Evolutionary conservation across 768 basidiomycete species (phyloP).

Genomic region (Tulasnella sp.): DNA sequence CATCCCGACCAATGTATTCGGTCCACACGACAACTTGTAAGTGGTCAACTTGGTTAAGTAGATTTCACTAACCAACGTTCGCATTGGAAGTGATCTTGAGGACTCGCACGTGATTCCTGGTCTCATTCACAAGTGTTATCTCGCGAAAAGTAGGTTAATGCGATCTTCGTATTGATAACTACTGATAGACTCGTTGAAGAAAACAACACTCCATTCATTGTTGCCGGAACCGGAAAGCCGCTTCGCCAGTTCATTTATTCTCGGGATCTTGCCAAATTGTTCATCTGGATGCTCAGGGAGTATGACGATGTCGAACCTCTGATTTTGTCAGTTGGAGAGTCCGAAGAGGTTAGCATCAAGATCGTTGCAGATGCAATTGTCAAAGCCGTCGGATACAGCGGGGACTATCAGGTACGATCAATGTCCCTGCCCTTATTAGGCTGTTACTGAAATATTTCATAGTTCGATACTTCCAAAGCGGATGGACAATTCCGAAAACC

Average conservation of each 20-base stretch:
- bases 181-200: conserved; percentile 30
- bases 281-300: conserved; percentile 84
- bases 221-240: conserved; percentile 83
- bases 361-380: conserved; percentile 85
- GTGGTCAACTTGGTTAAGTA: conserved; percentile 20
- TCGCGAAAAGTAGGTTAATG: conserved; percentile 61
- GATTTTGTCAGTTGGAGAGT: conserved; percentile 86
- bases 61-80: conserved; percentile 2
- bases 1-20: conserved; percentile 97
- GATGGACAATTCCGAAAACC: conserved; percentile 97
- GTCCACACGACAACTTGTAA: conserved; percentile 86
- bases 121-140: conserved; percentile 82
- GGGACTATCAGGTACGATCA: conserved; percentile 50
- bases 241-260: conserved; percentile 98
- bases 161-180: neutral
- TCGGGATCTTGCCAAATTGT: conserved; percentile 85
- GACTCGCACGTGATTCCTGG: conserved; percentile 91
- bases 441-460: neutral
- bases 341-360: conserved; percentile 89
- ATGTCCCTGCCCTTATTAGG: neutral
- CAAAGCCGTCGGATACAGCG: conserved; percentile 62
- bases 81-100: conserved; percentile 56
- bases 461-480: conserved; percentile 27
- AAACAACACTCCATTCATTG: conserved; percentile 72
- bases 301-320: conserved; percentile 88